Evolutionary conservation across 768 basidiomycete species (phyloP).

Genomic region (Russula virescens): DNA sequence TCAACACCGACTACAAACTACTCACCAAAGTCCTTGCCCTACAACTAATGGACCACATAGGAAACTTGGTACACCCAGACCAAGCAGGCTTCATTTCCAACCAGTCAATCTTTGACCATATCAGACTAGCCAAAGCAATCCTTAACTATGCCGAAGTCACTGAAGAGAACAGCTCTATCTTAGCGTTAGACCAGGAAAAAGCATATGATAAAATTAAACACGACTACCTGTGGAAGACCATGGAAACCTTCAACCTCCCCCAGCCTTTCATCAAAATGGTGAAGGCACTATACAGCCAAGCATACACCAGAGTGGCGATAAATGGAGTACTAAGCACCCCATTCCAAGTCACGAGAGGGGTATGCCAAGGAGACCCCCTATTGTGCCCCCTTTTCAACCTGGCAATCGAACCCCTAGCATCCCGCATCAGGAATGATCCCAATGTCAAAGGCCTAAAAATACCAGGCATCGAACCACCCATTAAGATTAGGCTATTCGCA

Average conservation of each 20-base stretch:
- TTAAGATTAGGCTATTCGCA: neutral
- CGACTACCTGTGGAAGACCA: constrained; percentile 11
- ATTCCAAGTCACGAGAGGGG: neutral
- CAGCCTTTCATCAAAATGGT: neutral
- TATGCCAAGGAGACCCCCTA: neutral
- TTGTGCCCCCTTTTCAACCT: neutral
- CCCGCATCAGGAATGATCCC: neutral
- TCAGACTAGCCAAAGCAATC: neutral
- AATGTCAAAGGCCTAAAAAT: neutral
- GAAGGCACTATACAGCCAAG: neutral
- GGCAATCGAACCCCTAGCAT: neutral
- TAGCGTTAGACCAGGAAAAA: constrained; percentile 9
- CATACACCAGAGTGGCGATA: neutral
- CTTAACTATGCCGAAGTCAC: constrained; percentile 7
- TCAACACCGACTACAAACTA: constrained; percentile 34
- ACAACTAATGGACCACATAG: neutral
- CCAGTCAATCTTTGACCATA: neutral
- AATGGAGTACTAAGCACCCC: neutral
- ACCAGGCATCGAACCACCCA: neutral
- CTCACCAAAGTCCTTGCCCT: constrained; percentile 23
- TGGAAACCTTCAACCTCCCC: neutral
- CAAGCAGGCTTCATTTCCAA: constrained; percentile 10
- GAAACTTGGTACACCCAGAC: neutral
- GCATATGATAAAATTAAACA: constrained; percentile 21
- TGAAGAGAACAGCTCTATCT: neutral